phyloP scores from a whole-genome alignment of 2,329 filamentous ascomycete species.

The Blumeria hordei region DNA sequence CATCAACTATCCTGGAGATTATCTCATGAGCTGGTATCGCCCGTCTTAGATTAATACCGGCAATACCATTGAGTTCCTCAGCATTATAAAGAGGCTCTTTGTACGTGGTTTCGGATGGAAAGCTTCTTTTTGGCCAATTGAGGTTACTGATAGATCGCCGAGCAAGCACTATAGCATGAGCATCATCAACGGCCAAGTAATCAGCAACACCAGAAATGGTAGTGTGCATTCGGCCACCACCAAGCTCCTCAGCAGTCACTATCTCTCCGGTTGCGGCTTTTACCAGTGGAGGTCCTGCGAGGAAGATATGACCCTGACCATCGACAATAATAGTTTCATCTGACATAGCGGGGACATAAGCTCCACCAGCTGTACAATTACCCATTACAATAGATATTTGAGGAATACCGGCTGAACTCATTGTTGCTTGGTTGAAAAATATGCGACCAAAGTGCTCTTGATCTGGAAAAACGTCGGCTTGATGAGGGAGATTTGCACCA shows the following conservation, averaged over 20 bases:
- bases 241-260: constrained; percentile 73
- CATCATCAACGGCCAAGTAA: constrained; percentile 83
- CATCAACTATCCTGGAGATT: constrained; percentile 81
- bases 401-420: constrained; percentile 72
- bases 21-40: constrained; percentile 73
- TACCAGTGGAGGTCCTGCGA: constrained; percentile 80
- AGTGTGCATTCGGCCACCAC: constrained; percentile 72
- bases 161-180: constrained; percentile 70
- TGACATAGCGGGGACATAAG: constrained; percentile 91
- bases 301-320: constrained; percentile 90
- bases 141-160: constrained; percentile 67
- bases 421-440: constrained; percentile 92
- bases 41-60: constrained; percentile 68
- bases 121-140: constrained; percentile 46
- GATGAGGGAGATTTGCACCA: constrained; percentile 81
- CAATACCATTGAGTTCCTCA: constrained; percentile 64
- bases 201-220: constrained; percentile 84
- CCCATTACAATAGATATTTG: constrained; percentile 95
- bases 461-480: constrained; percentile 90
- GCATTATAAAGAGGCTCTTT: constrained; percentile 61
- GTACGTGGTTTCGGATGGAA: constrained; percentile 22
- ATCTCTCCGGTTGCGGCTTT: constrained; percentile 90
- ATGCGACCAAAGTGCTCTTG: constrained; percentile 83
- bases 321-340: constrained; percentile 94
- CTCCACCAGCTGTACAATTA: constrained; percentile 82